Base-by-base conservation (phyloP, 2,329 filamentous ascomycete species). In the Seiridium cupressi region DNA sequence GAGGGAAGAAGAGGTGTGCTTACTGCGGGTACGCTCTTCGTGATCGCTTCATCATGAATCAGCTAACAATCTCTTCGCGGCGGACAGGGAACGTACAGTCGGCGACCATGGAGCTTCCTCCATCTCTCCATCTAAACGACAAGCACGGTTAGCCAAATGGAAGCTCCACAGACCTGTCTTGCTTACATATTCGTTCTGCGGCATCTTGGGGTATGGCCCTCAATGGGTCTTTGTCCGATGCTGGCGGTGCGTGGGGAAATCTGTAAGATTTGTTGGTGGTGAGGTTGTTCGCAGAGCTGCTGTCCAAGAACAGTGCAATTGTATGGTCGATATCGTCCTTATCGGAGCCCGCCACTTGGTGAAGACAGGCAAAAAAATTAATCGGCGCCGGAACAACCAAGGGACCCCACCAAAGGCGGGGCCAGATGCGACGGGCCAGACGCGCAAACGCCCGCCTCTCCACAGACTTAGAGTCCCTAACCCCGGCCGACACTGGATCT, bases 1-100 rank as follows among this genome's bases (percentile, higher is more conserved):
- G 18, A 26, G 18, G 18, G 18, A 26, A 26, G 18, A 26, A 26
- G 18, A 26, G 18, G 18, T 26, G 18, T 26, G 18, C 69, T 89
- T 87, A 84, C 99, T 99, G 71, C 95, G 91, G 61, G 82, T 81
- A 66, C 93, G 89, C 80, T 99, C 95, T 72, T 97, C 93, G 76
- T 94, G 86, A 74, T 96, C 92, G 63, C 85, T 79, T 60, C 80
- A 74, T 63, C 76, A 82, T 65, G 32, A 38, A n/a, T 8, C n/a
- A 32, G 35, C 18, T 26, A 32, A 13, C 10, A 10, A 40, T 40
- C 5, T 53, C 49, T 10, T 49, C 47, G 13, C 13, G 31, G 47
- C 32, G 32, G 26, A 3, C 32, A 10, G 35, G 9, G 38, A 53
- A 53, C 49, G 18, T 53, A 53, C 49, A 55, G 51, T 44, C 51